Evolutionary conservation across 352 stramenopile species (phyloP).

Genomic region (Phytophthora sp.): DNA sequence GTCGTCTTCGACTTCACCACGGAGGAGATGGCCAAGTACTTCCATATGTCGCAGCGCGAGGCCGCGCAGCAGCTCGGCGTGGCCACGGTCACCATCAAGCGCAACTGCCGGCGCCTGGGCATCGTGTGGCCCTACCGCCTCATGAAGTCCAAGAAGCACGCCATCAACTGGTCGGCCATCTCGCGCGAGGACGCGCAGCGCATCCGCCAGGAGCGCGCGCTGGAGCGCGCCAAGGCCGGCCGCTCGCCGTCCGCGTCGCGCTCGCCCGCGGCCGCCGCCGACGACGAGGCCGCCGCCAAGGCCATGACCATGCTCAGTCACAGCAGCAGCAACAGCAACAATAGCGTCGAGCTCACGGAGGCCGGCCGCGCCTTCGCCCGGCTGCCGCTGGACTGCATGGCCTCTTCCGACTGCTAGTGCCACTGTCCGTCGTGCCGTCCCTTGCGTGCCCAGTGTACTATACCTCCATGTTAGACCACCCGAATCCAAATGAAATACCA

Average conservation of each 20-base stretch:
- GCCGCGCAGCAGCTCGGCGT: slow-evolving; percentile 60
- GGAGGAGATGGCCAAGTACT: slow-evolving; percentile 61
- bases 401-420: slow-evolving; percentile 11
- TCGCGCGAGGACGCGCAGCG: slow-evolving; percentile 42
- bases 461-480: slow-evolving; percentile 25
- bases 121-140: slow-evolving; percentile 68
- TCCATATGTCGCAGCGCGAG: slow-evolving; percentile 62
- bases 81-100: slow-evolving; percentile 64
- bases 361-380: slow-evolving; percentile 47
- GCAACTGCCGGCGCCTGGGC: slow-evolving; percentile 61
- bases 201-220: slow-evolving; percentile 40
- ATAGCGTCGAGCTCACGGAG: slow-evolving; percentile 31
- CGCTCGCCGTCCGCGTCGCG: slow-evolving; percentile 20
- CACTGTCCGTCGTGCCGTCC: slow-evolving; percentile 1
- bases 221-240: slow-evolving; percentile 38
- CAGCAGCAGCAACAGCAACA: slow-evolving; percentile 1
- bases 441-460: slow-evolving; percentile 26
- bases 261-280: slow-evolving; percentile 8
- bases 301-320: slow-evolving; percentile 33
- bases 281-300: slow-evolving; percentile 32
- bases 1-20: slow-evolving; percentile 63
- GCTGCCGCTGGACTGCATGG: slow-evolving; percentile 48
- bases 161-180: slow-evolving; percentile 39
- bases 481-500: neutral
- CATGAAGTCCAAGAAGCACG: slow-evolving; percentile 58